Conservation (phyloP, 768 basidiomycete species). For the Amanita polypyramis region DNA sequence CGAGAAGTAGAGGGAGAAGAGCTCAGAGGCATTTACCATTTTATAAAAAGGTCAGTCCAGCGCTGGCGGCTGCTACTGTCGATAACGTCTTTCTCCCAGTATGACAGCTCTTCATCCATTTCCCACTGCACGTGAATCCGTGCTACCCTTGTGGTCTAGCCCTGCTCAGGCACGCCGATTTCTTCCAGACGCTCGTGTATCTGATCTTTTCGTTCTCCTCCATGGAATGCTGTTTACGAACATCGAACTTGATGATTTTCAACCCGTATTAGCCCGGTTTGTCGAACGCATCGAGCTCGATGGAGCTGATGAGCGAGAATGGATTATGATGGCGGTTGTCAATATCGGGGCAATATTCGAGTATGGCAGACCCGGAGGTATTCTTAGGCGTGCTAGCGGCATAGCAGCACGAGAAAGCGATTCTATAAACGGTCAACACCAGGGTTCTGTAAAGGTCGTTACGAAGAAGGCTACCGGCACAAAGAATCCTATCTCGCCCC, state of each 20-base stretch:
- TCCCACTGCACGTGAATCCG: conserved; percentile 77
- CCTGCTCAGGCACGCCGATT: conserved; percentile 63
- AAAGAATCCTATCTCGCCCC: conserved; percentile 2
- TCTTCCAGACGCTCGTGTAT: conserved; percentile 58
- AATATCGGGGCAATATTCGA: conserved; percentile 80
- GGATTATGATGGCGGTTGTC: conserved; percentile 93
- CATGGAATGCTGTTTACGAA: conserved; percentile 98
- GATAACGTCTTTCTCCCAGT: conserved; percentile 29
- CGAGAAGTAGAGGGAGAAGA: conserved; percentile 79
- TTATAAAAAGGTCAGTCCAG: conserved; percentile 73
- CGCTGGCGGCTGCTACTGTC: conserved; percentile 1
- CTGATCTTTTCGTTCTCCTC: conserved; percentile 82
- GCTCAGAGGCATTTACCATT: conserved; percentile 82
- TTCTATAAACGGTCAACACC: background rate
- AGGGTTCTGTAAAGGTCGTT: conserved; percentile 18
- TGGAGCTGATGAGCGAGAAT: conserved; percentile 72
- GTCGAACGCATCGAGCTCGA: conserved; percentile 82
- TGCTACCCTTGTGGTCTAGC: conserved; percentile 81
- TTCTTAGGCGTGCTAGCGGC: conserved; percentile 56
- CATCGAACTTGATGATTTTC: conserved; percentile 89
- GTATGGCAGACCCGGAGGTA: conserved; percentile 69
- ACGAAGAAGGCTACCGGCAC: background rate
- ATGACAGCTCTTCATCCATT: conserved; percentile 90
- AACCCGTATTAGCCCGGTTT: conserved; percentile 70
- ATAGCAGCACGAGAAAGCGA: conserved; percentile 26